Evolutionary conservation across 305 asterid species (phyloP).

Genomic region (Andrographis paniculata): DNA sequence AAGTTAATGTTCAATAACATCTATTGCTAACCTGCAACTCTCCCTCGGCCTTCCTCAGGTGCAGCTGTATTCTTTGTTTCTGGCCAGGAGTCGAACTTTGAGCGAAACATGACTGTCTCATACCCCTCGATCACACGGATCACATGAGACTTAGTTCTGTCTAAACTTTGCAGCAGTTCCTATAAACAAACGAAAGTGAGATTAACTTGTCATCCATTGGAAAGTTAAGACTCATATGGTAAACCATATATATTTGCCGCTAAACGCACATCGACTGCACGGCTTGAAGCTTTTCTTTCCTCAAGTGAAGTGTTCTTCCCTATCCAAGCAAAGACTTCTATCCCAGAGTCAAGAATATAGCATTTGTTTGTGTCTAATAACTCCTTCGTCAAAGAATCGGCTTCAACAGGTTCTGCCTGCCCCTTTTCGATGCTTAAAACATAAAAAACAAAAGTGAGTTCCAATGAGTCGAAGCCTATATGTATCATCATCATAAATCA

Average conservation of each 20-base stretch:
- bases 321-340: slow-evolving; percentile 80
- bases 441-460: slow-evolving; percentile 25
- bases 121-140: slow-evolving; percentile 71
- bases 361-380: slow-evolving; percentile 64
- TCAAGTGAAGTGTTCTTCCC: slow-evolving; percentile 83
- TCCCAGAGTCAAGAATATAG: slow-evolving; percentile 82
- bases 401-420: slow-evolving; percentile 59
- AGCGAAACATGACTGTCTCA: slow-evolving; percentile 61
- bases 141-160: slow-evolving; percentile 34
- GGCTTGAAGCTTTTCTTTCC: slow-evolving; percentile 70
- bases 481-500: slow-evolving; percentile 11
- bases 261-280: slow-evolving; percentile 79
- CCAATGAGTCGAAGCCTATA: slow-evolving; percentile 14
- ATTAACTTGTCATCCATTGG: too few species aligned
- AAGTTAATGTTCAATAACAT: too few species aligned
- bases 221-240: too few species aligned
- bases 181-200: slow-evolving; percentile 4
- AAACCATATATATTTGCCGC: too few species aligned
- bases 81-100: slow-evolving; percentile 77
- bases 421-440: slow-evolving; percentile 71
- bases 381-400: slow-evolving; percentile 63
- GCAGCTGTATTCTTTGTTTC: slow-evolving; percentile 43
- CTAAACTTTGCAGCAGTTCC: slow-evolving; percentile 35
- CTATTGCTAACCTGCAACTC: slow-evolving; percentile 65
- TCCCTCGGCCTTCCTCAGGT: slow-evolving; percentile 81